Conservation (phyloP, 2,329 filamentous ascomycete genomes). For the Colletotrichum sp. region DNA sequence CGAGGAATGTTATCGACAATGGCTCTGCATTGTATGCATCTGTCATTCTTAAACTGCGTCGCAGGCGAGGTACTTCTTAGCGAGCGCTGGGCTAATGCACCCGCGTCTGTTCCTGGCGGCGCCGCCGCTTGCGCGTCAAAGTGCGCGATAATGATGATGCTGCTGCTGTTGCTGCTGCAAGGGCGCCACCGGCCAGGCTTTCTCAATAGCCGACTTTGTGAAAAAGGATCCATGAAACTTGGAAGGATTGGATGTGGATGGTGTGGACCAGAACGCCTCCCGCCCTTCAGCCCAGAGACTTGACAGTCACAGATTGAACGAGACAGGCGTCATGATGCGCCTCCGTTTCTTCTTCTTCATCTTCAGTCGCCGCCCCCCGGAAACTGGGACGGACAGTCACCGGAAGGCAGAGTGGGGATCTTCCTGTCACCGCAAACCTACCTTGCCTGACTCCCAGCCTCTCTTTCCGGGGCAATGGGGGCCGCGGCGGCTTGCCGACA, state of each 20-base stretch:
- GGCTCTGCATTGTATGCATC: background rate
- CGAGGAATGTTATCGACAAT: background rate
- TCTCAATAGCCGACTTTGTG: background rate
- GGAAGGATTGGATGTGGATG: background rate
- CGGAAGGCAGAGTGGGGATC: background rate
- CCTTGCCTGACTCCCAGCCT: background rate
- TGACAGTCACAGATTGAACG: background rate
- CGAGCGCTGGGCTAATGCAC: background rate
- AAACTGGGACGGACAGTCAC: background rate
- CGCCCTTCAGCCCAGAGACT: background rate
- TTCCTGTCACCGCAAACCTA: background rate
- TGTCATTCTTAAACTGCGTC: background rate
- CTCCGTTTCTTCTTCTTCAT: background rate
- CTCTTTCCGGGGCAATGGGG: conserved; percentile 2
- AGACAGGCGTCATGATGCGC: background rate
- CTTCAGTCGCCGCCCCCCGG: background rate
- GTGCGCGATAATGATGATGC: background rate
- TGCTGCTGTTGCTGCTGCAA: background rate
- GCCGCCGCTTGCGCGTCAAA: background rate
- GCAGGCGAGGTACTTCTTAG: background rate
- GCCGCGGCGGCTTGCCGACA: background rate
- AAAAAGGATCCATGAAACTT: background rate
- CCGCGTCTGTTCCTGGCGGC: background rate
- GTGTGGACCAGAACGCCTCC: background rate
- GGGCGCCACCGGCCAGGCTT: background rate